phyloP scores from a whole-genome alignment of 208 protist genomes.

The Trypanosomatidae sp. region DNA sequence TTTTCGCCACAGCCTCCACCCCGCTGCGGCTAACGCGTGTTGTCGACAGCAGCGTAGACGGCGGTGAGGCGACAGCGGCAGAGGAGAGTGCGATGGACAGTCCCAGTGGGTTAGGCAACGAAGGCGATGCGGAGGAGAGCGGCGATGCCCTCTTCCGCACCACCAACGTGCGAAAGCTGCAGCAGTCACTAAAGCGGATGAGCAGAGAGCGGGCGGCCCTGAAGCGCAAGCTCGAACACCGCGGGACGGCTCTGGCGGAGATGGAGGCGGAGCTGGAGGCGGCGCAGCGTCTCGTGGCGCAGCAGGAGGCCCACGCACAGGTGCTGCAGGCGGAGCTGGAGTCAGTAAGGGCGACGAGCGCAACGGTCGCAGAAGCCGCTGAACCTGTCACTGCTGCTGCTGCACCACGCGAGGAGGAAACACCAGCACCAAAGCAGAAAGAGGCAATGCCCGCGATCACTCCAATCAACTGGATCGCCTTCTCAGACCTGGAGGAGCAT shows the following conservation, averaged over 20 bases:
- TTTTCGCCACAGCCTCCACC: too few relatives aligned
- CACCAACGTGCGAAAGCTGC: conserved; percentile 12
- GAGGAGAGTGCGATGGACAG: too few relatives aligned
- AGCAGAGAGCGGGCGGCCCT: conserved; percentile 19
- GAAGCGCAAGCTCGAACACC: conserved; percentile 24
- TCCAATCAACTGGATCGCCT: conserved; percentile 11
- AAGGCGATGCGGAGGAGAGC: background rate
- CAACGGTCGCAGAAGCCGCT: background rate
- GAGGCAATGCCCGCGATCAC: background rate
- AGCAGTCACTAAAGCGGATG: conserved; percentile 26
- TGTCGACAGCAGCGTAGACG: too few relatives aligned
- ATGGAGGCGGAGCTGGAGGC: conserved; percentile 9
- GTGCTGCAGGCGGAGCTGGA: conserved; percentile 6
- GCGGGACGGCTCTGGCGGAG: conserved; percentile 6
- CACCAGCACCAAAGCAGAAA: too few relatives aligned
- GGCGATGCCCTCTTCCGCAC: background rate
- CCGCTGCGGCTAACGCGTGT: too few relatives aligned
- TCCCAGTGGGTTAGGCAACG: too few relatives aligned
- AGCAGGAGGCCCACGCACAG: conserved; percentile 13
- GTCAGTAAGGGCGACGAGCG: background rate
- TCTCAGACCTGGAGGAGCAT: conserved; percentile 15
- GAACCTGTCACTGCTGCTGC: too few relatives aligned
- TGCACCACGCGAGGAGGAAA: too few relatives aligned
- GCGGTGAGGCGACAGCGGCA: too few relatives aligned
- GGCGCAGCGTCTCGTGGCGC: conserved; percentile 11